These are phyloP conservation scores for Pestalotiopsis sp. DNA, from an alignment of 2,329 filamentous ascomycete species.

Conservation along the genomic window DNA sequence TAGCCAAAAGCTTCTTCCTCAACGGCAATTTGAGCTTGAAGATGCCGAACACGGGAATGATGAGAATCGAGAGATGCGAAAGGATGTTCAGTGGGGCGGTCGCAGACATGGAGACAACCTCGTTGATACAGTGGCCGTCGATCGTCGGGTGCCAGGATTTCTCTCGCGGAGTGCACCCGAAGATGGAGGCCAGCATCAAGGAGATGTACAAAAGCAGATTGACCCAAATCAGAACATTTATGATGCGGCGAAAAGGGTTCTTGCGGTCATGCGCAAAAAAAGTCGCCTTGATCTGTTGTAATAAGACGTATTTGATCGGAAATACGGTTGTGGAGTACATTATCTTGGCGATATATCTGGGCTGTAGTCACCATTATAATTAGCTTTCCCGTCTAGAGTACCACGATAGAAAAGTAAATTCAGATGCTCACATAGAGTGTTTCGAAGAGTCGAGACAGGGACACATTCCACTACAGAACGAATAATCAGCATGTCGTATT, in stretches of 20 bases:
- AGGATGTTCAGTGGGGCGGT: conserved; percentile 21
- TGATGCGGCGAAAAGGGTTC: conserved; percentile 8
- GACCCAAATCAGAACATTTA: conserved; percentile 15
- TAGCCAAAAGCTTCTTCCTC: conserved; percentile 21
- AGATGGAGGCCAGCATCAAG: conserved; percentile 13
- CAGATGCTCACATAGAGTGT: neutral
- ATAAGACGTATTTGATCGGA: conserved; percentile 19
- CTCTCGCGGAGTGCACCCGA: conserved; percentile 19
- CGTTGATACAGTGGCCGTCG: conserved; percentile 18
- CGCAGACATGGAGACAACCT: neutral
- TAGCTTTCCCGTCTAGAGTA: neutral
- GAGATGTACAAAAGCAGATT: conserved; percentile 15
- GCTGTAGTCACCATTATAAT: neutral
- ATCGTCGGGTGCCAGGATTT: conserved; percentile 19
- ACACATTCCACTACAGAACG: neutral
- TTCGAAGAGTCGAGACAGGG: neutral
- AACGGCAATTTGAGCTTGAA: conserved; percentile 21
- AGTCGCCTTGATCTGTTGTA: conserved; percentile 20
- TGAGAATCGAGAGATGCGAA: conserved; percentile 22
- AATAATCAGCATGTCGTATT: neutral
- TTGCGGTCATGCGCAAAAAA: conserved; percentile 16
- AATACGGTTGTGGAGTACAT: conserved; percentile 17
- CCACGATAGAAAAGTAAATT: neutral
- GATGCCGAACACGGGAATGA: conserved; percentile 20
- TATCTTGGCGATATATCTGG: conserved; percentile 16